Evolutionary conservation across 192 early-diverging fungal genomes (phyloP).

Genomic region (Phycomyces blakesleeanus): DNA sequence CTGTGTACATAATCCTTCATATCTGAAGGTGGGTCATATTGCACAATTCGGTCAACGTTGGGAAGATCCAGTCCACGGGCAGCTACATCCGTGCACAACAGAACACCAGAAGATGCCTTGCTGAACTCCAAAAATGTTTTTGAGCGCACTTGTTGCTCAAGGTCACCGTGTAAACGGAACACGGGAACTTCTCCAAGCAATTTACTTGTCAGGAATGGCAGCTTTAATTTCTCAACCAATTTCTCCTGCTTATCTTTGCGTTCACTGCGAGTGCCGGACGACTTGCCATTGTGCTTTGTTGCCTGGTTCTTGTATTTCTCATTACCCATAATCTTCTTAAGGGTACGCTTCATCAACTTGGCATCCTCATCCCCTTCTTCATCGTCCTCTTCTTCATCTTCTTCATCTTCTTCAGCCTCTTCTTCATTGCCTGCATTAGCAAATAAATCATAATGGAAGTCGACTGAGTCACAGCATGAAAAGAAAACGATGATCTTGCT

Average conservation of each 20-base stretch:
- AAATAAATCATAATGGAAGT: slow-evolving; percentile 89
- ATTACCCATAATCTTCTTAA: not conserved
- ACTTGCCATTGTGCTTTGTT: not conserved
- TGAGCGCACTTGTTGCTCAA: slow-evolving; percentile 76
- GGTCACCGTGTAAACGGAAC: slow-evolving; percentile 86
- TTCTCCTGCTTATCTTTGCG: slow-evolving; percentile 7
- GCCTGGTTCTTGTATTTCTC: slow-evolving; percentile 9
- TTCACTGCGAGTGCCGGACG: not conserved
- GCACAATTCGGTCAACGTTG: slow-evolving; percentile 86
- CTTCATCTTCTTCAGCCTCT: slow-evolving; percentile 35
- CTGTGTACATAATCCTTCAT: slow-evolving; percentile 95
- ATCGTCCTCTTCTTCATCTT: slow-evolving; percentile 47
- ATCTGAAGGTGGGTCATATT: slow-evolving; percentile 96
- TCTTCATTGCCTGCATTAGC: slow-evolving; percentile 52
- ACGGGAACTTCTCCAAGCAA: slow-evolving; percentile 68
- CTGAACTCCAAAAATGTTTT: slow-evolving; percentile 74
- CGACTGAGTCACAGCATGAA: slow-evolving; percentile 89
- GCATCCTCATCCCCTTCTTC: slow-evolving; percentile 19
- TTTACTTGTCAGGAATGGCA: slow-evolving; percentile 38
- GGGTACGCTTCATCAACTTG: slow-evolving; percentile 1
- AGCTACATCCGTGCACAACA: slow-evolving; percentile 96
- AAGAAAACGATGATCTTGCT: slow-evolving; percentile 92
- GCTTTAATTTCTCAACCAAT: not conserved
- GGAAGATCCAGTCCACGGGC: slow-evolving; percentile 97
- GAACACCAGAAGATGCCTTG: slow-evolving; percentile 57